Percentiles rank a stretch among this genome's conserved stretches.
These are phyloP conservation scores for Nematocida displodere DNA, from an alignment of 371 early-diverging fungal genomes.

Conservation along the genomic window DNA sequence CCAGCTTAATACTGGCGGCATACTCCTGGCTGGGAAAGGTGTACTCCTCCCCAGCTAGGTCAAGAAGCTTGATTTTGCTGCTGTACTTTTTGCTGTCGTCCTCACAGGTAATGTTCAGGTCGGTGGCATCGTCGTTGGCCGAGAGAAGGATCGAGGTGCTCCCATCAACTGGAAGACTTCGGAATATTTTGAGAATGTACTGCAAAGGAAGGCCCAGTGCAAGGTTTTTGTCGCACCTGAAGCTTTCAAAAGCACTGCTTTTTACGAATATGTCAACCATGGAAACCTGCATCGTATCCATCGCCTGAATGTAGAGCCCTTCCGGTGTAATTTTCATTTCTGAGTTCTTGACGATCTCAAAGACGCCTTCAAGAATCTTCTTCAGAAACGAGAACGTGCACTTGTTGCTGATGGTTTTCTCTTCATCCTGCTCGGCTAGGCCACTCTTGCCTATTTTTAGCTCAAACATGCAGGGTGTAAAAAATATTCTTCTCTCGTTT, in stretches of 20 bases:
- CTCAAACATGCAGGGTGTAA: constrained; percentile 57
- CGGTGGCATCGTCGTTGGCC: constrained; percentile 40
- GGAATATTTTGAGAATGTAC: constrained; percentile 80
- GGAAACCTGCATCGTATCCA: constrained; percentile 94
- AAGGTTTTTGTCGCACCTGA: constrained; percentile 80
- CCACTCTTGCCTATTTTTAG: constrained; percentile 47
- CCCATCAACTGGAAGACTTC: constrained; percentile 67
- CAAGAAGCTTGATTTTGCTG: constrained; percentile 88
- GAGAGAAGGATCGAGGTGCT: constrained; percentile 34
- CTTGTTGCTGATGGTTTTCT: background rate
- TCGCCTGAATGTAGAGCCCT: constrained; percentile 90
- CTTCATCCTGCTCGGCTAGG: constrained; percentile 4
- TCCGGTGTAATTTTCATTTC: constrained; percentile 90
- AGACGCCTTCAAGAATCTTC: constrained; percentile 85
- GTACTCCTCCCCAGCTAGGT: constrained; percentile 79
- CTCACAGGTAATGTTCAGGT: constrained; percentile 53
- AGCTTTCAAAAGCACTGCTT: constrained; percentile 81
- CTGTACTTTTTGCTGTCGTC: constrained; percentile 78
- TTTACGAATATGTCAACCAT: constrained; percentile 79
- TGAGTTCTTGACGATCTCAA: constrained; percentile 86
- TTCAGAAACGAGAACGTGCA: constrained; percentile 69
- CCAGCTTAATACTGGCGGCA: constrained; percentile 78
- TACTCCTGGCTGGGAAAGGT: constrained; percentile 83
- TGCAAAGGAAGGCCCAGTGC: constrained; percentile 80
- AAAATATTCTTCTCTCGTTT: constrained; percentile 30